A percentile compares a stretch with the other conserved stretches of the same genome.
Evolutionary conservation across 352 stramenopile species (phyloP).

Genomic region (Aphanomyces stellatus): DNA sequence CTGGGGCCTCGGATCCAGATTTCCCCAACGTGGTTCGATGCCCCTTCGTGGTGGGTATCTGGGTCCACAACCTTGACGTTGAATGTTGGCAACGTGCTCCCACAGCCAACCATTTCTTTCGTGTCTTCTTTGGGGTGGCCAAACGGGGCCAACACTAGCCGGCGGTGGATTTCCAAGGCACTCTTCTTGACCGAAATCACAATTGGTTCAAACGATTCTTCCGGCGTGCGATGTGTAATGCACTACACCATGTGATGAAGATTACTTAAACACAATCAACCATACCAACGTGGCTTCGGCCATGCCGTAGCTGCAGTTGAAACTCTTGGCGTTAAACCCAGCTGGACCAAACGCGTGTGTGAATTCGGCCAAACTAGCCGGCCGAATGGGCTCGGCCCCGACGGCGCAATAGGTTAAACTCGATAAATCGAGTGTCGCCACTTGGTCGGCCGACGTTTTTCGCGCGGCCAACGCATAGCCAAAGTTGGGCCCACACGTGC

Average conservation of each 20-base stretch:
- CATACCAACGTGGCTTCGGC: neutral
- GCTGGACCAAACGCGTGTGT: slow-evolving; percentile 42
- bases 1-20: neutral
- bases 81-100: neutral
- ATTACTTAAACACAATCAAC: neutral
- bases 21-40: neutral
- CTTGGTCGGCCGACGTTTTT: neutral
- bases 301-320: neutral
- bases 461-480: neutral
- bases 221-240: too few relatives aligned
- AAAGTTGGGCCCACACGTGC: neutral
- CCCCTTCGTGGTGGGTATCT: neutral
- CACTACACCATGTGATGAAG: neutral
- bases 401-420: neutral
- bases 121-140: neutral
- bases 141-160: neutral
- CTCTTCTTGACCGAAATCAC: neutral
- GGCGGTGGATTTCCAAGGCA: too few relatives aligned
- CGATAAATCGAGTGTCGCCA: neutral
- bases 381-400: neutral
- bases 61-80: neutral
- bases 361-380: neutral
- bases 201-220: neutral
- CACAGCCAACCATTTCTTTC: slow-evolving; percentile 35
- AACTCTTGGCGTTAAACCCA: neutral